Evolutionary conservation across 2,329 filamentous ascomycete species (phyloP).

Genomic region (Trichoderma atrobrunneum): DNA sequence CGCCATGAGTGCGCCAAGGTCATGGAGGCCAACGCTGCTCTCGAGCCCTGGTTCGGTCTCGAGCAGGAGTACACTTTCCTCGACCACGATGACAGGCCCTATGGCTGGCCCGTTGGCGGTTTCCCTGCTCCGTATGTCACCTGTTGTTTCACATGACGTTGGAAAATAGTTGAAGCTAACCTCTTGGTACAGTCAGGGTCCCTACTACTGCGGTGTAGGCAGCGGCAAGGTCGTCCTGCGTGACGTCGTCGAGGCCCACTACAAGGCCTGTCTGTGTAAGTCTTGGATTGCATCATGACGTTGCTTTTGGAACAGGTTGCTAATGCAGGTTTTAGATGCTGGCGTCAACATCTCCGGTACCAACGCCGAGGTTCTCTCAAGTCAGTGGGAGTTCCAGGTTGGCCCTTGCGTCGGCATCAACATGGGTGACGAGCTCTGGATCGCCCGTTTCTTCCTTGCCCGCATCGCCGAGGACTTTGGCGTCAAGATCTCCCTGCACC

Average conservation of each 20-base stretch:
- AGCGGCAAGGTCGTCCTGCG: conserved; percentile 96
- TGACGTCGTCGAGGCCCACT: conserved; percentile 80
- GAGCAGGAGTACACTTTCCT: conserved; percentile 90
- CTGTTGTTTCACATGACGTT: neutral
- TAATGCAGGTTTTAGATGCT: conserved; percentile 47
- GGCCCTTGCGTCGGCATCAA: conserved; percentile 84
- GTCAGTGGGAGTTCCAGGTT: conserved; percentile 98
- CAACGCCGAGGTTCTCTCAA: conserved; percentile 98
- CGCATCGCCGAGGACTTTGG: conserved; percentile 95
- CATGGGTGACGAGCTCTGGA: conserved; percentile 96
- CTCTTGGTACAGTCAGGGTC: conserved; percentile 30
- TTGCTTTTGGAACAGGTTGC: neutral
- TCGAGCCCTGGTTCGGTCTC: conserved; percentile 95
- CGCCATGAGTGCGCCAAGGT: conserved; percentile 86
- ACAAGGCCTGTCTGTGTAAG: conserved; percentile 64
- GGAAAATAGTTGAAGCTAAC: conserved; percentile 22
- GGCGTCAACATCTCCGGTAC: conserved; percentile 94
- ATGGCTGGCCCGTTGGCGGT: conserved; percentile 68
- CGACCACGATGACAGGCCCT: conserved; percentile 80
- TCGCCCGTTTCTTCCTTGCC: conserved; percentile 76
- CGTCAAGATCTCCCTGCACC: conserved; percentile 89
- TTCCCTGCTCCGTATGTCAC: conserved; percentile 68
- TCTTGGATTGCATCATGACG: conserved; percentile 1
- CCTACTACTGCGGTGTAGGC: conserved; percentile 80
- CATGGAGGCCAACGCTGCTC: conserved; percentile 80